These are phyloP conservation scores for Pseudonitzschia delicatissima DNA, from an alignment of 108 stramenopile species.

Conservation along the genomic window DNA sequence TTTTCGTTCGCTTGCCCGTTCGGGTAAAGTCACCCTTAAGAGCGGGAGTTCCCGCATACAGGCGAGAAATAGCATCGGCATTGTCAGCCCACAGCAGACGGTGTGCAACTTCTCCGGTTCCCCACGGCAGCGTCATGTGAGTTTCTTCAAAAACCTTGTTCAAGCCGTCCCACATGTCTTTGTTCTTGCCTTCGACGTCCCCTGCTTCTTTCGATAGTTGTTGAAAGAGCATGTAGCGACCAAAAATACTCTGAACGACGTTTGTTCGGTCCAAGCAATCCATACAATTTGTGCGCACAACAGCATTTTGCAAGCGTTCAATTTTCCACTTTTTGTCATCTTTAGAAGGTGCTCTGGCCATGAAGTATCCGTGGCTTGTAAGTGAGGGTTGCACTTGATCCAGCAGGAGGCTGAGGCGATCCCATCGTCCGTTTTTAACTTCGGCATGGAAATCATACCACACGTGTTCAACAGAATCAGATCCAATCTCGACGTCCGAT, in stretches of 20 bases:
- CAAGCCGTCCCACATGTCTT: constrained; percentile 40
- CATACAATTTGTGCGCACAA: constrained; percentile 98
- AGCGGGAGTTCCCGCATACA: constrained; percentile 95
- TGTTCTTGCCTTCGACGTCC: constrained; percentile 20
- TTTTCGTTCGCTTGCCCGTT: constrained; percentile 87
- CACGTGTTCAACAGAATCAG: constrained; percentile 54
- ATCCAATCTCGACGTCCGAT: background rate
- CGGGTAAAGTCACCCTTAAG: constrained; percentile 94
- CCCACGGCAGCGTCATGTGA: constrained; percentile 63
- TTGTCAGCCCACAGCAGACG: constrained; percentile 87
- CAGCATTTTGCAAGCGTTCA: constrained; percentile 65
- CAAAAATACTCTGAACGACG: constrained; percentile 95
- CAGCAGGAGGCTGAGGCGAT: constrained; percentile 73
- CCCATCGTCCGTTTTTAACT: constrained; percentile 87
- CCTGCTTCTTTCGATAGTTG: constrained; percentile 39
- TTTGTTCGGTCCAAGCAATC: constrained; percentile 98
- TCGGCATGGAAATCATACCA: constrained; percentile 99
- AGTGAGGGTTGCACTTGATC: constrained; percentile 61
- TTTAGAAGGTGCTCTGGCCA: constrained; percentile 25
- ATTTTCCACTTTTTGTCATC: constrained; percentile 39
- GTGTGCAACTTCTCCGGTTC: constrained; percentile 65
- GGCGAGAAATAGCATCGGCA: constrained; percentile 87
- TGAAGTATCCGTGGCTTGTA: constrained; percentile 66
- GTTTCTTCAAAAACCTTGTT: constrained; percentile 24
- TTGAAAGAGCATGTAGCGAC: constrained; percentile 66